These are phyloP conservation scores for Sarcocystis neurona DNA, from an alignment of 169 alveolate species.

Conservation along the genomic window DNA sequence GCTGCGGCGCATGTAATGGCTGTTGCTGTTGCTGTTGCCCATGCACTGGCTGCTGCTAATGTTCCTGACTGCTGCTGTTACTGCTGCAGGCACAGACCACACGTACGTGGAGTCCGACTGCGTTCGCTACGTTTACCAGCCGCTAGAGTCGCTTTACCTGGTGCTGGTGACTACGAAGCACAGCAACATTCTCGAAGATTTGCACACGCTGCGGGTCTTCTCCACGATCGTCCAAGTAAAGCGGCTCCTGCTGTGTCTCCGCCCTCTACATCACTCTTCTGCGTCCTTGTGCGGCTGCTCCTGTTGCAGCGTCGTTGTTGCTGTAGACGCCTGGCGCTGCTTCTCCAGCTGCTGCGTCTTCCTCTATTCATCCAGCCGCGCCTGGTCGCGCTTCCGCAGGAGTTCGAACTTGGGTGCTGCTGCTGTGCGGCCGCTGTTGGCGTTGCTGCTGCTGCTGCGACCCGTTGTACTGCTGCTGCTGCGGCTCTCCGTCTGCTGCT, in stretches of 20 bases:
- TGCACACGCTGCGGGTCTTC: constrained; percentile 83
- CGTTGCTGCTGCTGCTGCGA: background rate
- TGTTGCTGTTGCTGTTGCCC: background rate
- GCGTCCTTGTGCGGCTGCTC: background rate
- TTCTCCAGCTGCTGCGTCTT: no score
- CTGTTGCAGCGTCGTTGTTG: background rate
- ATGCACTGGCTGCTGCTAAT: background rate
- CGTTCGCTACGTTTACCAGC: constrained; percentile 87
- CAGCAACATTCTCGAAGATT: constrained; percentile 88
- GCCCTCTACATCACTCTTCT: no score
- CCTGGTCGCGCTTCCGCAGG: no score
- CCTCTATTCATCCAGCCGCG: no score
- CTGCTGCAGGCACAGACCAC: constrained; percentile 74
- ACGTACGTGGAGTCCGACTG: constrained; percentile 87
- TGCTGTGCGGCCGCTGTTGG: no score
- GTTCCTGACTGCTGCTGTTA: background rate
- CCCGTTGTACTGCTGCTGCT: background rate
- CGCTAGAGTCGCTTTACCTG: constrained; percentile 83
- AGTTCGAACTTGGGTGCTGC: no score
- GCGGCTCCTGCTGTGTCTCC: no score
- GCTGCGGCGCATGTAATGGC: background rate
- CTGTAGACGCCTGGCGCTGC: background rate
- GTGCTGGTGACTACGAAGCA: constrained; percentile 84
- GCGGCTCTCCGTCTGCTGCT: no score
- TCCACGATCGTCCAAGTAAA: constrained; percentile 78